These are phyloP conservation scores for Coprinopsis cinerea DNA, from an alignment of 768 basidiomycete genomes.

Conservation along the genomic window DNA sequence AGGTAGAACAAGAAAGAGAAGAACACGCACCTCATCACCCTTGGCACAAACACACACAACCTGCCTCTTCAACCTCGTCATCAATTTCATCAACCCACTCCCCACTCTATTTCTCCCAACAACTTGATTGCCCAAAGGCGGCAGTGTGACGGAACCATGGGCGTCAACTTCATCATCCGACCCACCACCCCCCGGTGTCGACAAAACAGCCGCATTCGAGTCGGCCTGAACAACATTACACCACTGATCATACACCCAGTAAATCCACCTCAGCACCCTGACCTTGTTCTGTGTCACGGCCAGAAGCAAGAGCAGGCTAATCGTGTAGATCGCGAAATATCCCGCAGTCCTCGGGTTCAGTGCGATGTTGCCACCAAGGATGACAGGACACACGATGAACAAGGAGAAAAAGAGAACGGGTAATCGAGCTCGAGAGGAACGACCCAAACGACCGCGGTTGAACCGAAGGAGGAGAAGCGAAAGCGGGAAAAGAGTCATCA, in stretches of 20 bases:
- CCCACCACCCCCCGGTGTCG: too few relatives aligned
- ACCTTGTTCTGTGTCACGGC: conserved; percentile 48
- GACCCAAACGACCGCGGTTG: conserved; percentile 53
- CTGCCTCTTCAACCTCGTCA: conserved; percentile 43
- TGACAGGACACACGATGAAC: conserved; percentile 34
- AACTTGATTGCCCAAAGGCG: too few relatives aligned
- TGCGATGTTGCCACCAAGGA: conserved; percentile 52
- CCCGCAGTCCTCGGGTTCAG: conserved; percentile 51
- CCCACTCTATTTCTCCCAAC: conserved; percentile 30
- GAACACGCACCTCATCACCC: conserved; percentile 52
- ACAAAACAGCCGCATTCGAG: too few relatives aligned
- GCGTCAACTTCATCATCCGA: too few relatives aligned
- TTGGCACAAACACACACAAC: conserved; percentile 58
- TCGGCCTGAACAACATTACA: conserved; percentile 34
- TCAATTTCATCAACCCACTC: conserved; percentile 30
- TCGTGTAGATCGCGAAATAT: conserved; percentile 63
- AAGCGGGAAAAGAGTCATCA: conserved; percentile 60
- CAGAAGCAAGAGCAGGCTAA: conserved; percentile 43
- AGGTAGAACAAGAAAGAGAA: background rate
- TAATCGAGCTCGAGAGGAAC: conserved; percentile 35
- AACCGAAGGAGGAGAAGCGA: conserved; percentile 57
- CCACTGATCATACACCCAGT: conserved; percentile 62
- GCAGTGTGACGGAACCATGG: too few relatives aligned
- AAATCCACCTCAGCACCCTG: conserved; percentile 43
- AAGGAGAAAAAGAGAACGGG: conserved; percentile 36